Conservation (phyloP, 306 rosid genomes). For the Geum urbanum region DNA sequence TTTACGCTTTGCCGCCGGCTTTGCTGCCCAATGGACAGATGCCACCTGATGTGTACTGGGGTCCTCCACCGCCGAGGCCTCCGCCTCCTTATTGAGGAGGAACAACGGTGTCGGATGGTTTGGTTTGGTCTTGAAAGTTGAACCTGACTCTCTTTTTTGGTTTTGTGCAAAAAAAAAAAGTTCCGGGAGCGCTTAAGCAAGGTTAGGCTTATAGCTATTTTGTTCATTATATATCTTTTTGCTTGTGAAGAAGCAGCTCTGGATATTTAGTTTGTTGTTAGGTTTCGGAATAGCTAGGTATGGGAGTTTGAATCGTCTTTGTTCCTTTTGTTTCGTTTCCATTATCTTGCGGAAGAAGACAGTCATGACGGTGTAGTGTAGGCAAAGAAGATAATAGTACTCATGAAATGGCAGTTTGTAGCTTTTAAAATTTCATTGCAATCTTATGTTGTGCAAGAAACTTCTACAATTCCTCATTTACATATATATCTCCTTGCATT, state of each 20-base stretch:
- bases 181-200: conserved; percentile 25
- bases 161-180: conserved; percentile 20
- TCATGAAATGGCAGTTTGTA: conserved; percentile 23
- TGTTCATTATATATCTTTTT: conserved; percentile 25
- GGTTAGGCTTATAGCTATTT: conserved; percentile 16
- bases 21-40: conserved; percentile 63
- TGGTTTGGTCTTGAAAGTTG: background rate
- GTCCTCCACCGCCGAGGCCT: conserved; percentile 48
- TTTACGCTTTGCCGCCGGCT: conserved; percentile 61
- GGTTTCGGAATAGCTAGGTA: conserved; percentile 11
- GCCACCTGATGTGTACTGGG: conserved; percentile 69
- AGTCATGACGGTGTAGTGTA: conserved; percentile 23
- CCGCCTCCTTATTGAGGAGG: conserved; percentile 52
- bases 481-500: background rate
- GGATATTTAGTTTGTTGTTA: conserved; percentile 7
- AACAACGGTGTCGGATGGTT: background rate
- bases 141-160: background rate
- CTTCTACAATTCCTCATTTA: background rate
- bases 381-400: conserved; percentile 20
- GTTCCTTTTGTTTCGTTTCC: conserved; percentile 17
- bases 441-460: background rate
- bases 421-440: conserved; percentile 26
- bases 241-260: conserved; percentile 18
- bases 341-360: conserved; percentile 1
- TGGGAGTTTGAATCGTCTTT: conserved; percentile 16